A percentile compares a stretch with the other conserved stretches of the same genome.
Evolutionary conservation across 768 basidiomycete species (phyloP).

Genomic region (Sistotremastrum niveocremeum): DNA sequence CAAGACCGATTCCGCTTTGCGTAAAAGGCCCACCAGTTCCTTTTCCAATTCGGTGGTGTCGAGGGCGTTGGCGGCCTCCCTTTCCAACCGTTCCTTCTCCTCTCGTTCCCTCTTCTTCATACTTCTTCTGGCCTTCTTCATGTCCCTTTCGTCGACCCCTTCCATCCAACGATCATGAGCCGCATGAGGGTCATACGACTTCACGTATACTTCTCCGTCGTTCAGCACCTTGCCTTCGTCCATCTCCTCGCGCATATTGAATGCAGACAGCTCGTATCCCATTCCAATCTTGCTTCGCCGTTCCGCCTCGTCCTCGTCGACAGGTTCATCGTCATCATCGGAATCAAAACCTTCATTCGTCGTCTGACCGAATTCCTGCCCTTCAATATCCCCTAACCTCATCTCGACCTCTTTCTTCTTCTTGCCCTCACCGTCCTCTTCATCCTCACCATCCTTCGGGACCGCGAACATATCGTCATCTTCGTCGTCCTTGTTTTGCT

Average conservation of each 20-base stretch:
- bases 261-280: constrained; percentile 88
- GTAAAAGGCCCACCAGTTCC: constrained; percentile 60
- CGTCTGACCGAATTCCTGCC: constrained; percentile 67
- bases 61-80: constrained; percentile 20
- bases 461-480: constrained; percentile 74
- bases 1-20: constrained; percentile 83
- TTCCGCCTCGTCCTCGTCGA: constrained; percentile 68
- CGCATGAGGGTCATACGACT: constrained; percentile 78
- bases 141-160: constrained; percentile 66
- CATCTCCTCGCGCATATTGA: constrained; percentile 99
- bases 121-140: constrained; percentile 63
- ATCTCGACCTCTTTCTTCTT: constrained; percentile 62
- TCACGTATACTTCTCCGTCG: constrained; percentile 71
- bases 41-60: constrained; percentile 30
- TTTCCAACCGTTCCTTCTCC: constrained; percentile 57
- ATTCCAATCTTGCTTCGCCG: constrained; percentile 71
- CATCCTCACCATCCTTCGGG: constrained; percentile 29
- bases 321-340: constrained; percentile 31
- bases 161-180: constrained; percentile 96
- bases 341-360: constrained; percentile 23
- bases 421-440: constrained; percentile 23
- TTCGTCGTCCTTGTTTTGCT: constrained; percentile 31
- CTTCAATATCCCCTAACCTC: constrained; percentile 89
- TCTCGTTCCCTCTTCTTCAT: constrained; percentile 73
- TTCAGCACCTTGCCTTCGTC: constrained; percentile 94